Base-by-base conservation (phyloP, 176 grass and related monocot genomes). In the Dendrocalamus sinicus region DNA sequence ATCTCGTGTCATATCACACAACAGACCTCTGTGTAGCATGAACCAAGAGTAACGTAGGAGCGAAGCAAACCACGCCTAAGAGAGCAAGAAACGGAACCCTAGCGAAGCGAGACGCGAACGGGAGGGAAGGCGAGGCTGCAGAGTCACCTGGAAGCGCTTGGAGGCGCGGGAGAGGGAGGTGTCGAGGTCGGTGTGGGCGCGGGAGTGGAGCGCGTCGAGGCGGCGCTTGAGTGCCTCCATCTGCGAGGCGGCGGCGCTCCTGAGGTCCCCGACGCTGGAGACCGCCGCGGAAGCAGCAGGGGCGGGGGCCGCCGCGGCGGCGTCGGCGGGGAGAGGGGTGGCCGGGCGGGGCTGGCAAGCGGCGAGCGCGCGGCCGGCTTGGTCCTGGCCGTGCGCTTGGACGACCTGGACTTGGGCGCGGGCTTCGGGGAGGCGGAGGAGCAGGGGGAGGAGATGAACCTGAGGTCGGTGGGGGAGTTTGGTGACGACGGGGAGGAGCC, bases 171-270 rank as follows among this genome's bases (percentile, higher is more conserved):
- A 62, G 53, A 84, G 63, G 52, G 85, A 81, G 13, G 85, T 76
- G 9, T 91, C 89, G 24, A 91, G 72, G 20, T 85, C 85, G 48
- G 70, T 52, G 76, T 84, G 76, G n/a, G 82, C 76, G n/a, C 72
- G 67, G 76, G 89, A 91, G 81, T 85, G 85, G 81, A 67, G 82
- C 64, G 54, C 75, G 51, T 91, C 85, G 52, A 87, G 66, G 44
- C 86, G 89, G 19, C 81, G 76, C 70, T 76, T 91, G 52, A 91
- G 85, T 43, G 72, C 50, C 19, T 91, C 85, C 48, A 88, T n/a
- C 28, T 69, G 74, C 22, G 81, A 84, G 75, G 81, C 43, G 43
- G 82, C 81, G 15, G 57, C 53, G 30, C 44, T 46, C 45, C 57
- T 92, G 30, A 92, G 91, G 32, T 87, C 91, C 8, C 79, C 39